Evolutionary conservation across 768 basidiomycete species (phyloP), one percentile per base, ranked within the genome.

Genomic region (Lentinus tigrinus): DNA sequence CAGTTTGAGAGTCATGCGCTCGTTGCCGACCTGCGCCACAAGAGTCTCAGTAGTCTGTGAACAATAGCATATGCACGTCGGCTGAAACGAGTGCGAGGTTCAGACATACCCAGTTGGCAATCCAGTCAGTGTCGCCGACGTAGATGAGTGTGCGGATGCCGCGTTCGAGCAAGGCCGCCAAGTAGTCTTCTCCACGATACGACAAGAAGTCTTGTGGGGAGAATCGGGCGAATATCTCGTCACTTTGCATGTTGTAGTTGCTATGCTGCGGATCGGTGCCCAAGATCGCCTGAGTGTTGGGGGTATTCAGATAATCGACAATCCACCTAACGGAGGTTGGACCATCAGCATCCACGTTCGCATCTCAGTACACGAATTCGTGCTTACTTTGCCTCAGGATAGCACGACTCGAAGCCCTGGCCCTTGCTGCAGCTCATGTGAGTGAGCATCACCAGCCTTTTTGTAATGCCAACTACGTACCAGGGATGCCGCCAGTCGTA

Each of bases 401-500:
- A n/a, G n/a, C n/a, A n/a, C n/a, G n/a, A n/a, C n/a, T n/a, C n/a
- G n/a, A n/a, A n/a, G n/a, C n/a, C n/a, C n/a, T n/a, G n/a, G n/a
- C n/a, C n/a, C n/a, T n/a, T n/a, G n/a, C n/a, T n/a, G n/a, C n/a
- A n/a, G n/a, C n/a, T n/a, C n/a, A n/a, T n/a, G n/a, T n/a, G n/a
- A n/a, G n/a, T n/a, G n/a, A n/a, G n/a, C n/a, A n/a, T n/a, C n/a
- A n/a, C n/a, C n/a, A n/a, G n/a, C n/a, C n/a, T n/a, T n/a, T n/a
- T n/a, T n/a, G n/a, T n/a, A n/a, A n/a, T n/a, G n/a, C n/a, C n/a
- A n/a, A n/a, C n/a, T n/a, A n/a, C n/a, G n/a, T n/a, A n/a, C n/a
- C n/a, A n/a, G n/a, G n/a, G n/a, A n/a, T n/a, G n/a, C n/a, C n/a
- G 77, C 6, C 11, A 11, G 83, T 69, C 87, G 88, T 19, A 87